Conservation (phyloP, 805 yeast genomes). For the Yamadazyma nakazawae region DNA sequence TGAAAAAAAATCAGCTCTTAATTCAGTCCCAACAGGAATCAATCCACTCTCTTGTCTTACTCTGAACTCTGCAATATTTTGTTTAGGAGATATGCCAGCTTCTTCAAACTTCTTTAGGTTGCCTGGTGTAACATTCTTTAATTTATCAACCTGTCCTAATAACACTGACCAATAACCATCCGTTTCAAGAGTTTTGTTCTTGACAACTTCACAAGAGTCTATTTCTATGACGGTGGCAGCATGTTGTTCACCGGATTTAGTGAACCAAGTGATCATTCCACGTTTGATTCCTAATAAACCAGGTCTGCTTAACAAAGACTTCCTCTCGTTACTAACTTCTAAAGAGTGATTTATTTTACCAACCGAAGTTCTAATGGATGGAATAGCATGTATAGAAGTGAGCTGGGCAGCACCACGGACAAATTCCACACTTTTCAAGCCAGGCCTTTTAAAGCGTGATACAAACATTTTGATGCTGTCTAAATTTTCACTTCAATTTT, state of each 20-base stretch:
- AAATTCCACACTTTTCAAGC: conserved; percentile 2
- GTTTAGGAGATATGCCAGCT: conserved; percentile 84
- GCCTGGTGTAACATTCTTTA: conserved; percentile 52
- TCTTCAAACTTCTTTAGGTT: conserved; percentile 74
- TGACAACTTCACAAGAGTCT: conserved; percentile 81
- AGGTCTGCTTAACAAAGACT: conserved; percentile 69
- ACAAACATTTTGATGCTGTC: conserved; percentile 1
- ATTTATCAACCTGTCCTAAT: conserved; percentile 76
- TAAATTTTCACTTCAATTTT: not conserved
- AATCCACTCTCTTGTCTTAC: conserved; percentile 64
- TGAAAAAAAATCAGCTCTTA: conserved; percentile 80
- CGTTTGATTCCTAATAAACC: conserved; percentile 82
- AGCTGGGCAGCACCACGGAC: conserved; percentile 35
- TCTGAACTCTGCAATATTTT: conserved; percentile 71
- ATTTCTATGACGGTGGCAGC: conserved; percentile 89
- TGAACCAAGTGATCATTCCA: conserved; percentile 88
- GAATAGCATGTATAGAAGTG: conserved; percentile 50
- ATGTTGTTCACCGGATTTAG: conserved; percentile 60
- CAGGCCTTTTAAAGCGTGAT: not conserved
- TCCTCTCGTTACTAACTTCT: conserved; percentile 66
- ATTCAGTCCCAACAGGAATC: conserved; percentile 70
- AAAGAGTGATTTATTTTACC: conserved; percentile 58
- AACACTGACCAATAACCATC: conserved; percentile 86
- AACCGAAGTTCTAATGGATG: conserved; percentile 48
- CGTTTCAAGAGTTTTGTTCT: conserved; percentile 62